Percentiles rank a stretch among this genome's conserved stretches.
Conservation (phyloP, 139 green algal species). For the Trebouxia sp. region DNA sequence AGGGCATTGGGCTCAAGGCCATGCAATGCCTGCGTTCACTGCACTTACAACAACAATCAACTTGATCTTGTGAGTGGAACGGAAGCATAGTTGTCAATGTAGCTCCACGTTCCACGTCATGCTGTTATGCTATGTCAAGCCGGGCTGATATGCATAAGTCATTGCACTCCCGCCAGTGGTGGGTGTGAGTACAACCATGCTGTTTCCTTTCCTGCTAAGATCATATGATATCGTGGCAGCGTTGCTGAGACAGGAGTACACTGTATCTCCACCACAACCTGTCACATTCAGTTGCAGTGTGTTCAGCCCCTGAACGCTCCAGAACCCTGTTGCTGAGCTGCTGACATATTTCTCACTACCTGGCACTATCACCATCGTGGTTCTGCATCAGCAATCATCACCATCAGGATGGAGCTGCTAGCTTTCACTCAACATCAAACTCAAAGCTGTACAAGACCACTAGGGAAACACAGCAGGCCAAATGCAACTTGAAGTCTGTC, state of each 20-base stretch:
- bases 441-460: too few species aligned
- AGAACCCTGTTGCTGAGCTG: background rate
- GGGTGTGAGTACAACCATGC: background rate
- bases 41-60: too few species aligned
- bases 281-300: background rate
- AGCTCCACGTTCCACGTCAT: too few species aligned
- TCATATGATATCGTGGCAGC: background rate
- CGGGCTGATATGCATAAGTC: conserved; percentile 9
- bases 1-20: too few species aligned
- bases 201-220: background rate
- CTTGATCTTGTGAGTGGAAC: too few species aligned
- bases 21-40: too few species aligned
- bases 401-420: too few species aligned
- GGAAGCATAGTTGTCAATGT: too few species aligned
- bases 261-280: conserved; percentile 4
- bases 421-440: too few species aligned
- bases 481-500: too few species aligned
- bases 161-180: background rate
- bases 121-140: too few species aligned
- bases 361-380: background rate
- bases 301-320: background rate
- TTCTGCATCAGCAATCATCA: background rate
- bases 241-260: background rate
- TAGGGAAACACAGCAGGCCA: too few species aligned
- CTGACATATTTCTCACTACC: background rate